These are phyloP conservation scores for Tuber melanosporum DNA, from an alignment of 495 filamentous ascomycete species.

Conservation along the genomic window DNA sequence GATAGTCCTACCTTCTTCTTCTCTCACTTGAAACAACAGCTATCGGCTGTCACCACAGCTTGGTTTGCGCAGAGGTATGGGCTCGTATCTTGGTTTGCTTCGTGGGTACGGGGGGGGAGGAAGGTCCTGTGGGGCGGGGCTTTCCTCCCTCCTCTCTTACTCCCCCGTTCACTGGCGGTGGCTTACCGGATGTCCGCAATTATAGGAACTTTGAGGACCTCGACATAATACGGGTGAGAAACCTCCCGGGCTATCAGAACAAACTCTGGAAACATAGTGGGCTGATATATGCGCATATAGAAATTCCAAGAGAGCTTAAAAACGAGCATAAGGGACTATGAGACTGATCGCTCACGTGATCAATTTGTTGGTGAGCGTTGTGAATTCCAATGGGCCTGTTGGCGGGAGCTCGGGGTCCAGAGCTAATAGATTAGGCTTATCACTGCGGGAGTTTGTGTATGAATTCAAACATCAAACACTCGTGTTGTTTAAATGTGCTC, in stretches of 20 bases:
- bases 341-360: slow-evolving; percentile 59
- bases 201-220: slow-evolving; percentile 63
- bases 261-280: slow-evolving; percentile 4
- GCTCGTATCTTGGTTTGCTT: slow-evolving; percentile 14
- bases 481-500: slow-evolving; percentile 83
- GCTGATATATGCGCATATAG: slow-evolving; percentile 45
- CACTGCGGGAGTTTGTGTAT: slow-evolving; percentile 81
- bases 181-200: slow-evolving; percentile 4
- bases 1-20: slow-evolving; percentile 61
- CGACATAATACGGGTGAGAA: slow-evolving; percentile 59
- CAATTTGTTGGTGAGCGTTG: slow-evolving; percentile 67
- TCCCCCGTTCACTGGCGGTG: slow-evolving; percentile 29
- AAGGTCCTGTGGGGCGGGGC: neutral
- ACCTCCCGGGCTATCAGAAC: neutral
- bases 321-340: slow-evolving; percentile 58
- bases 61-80: slow-evolving; percentile 95
- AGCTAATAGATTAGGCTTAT: slow-evolving; percentile 54
- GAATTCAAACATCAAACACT: slow-evolving; percentile 91
- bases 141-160: neutral
- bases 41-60: slow-evolving; percentile 80
- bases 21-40: slow-evolving; percentile 50
- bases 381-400: neutral
- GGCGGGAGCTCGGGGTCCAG: slow-evolving; percentile 22
- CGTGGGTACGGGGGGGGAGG: neutral
- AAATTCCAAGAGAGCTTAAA: slow-evolving; percentile 86